Evolutionary conservation across 2,329 filamentous ascomycete species (phyloP), one percentile per base, ranked within the genome.

Genomic region (Penicillium decumbens): DNA sequence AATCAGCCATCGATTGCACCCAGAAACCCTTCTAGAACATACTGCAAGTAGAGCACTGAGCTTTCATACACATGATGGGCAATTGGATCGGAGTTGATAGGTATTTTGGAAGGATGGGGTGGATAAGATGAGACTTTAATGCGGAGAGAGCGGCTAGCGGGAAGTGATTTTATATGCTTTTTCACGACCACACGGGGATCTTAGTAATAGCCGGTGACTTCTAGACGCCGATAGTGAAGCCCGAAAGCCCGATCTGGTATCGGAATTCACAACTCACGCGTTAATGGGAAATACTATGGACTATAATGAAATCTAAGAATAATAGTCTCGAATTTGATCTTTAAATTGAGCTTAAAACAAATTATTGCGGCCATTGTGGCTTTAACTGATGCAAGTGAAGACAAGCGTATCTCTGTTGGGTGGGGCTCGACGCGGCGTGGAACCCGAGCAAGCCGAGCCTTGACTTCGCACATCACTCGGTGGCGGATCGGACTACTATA

Each of bases 31-130:
- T 23, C 38, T 33, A 23, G 15, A 33, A 74, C 81, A 61, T 76
- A 86, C 84, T 73, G 73, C 84, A 88, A 44, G 73, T 79, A 54
- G 72, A 71, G 70, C 84, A 88, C 51, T 72, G 77, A 23, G 80
- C 78, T 67, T 80, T 80, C 69, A 77, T 83, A 67, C 84, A 88
- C 84, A 88, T 88, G 28, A 15, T 60, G 51, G 29, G 41, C 7
- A 30, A 38, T 30, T 49, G 40, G 15, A n/a, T 18, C 6, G n/a
- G 10, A 33, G 28, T 29, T 28, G 13, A 23, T 13, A 4, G 33
- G 29, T 29, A n/a, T 33, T 29, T 42, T 35, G 29, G 33, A 33
- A 18, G 13, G 25, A 29, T 38, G 10, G 24, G 43, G 25, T 35
- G 44, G 15, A 35, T 9, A 40, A 41, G 9, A 4, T 20, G 30